A percentile compares a stretch with the other conserved stretches of the same genome.
phyloP scores from a whole-genome alignment of 768 basidiomycete genomes.

The Cystofilobasidium ferigula region DNA sequence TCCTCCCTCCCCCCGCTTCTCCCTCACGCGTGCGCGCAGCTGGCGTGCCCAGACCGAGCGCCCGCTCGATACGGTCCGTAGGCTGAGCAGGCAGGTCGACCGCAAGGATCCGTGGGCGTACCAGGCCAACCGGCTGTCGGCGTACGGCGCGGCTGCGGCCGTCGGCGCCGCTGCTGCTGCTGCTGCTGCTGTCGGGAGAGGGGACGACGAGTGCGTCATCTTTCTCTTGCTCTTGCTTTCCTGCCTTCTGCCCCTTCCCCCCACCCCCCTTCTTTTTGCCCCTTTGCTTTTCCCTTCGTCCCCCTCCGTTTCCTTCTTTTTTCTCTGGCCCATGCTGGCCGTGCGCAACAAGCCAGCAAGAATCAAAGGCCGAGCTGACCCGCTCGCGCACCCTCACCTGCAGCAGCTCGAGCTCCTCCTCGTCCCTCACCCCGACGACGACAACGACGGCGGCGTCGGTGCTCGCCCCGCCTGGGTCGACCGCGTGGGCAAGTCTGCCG shows the following conservation, averaged over 20 bases:
- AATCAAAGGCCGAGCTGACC: no score
- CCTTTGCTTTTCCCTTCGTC: no score
- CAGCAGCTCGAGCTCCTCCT: not conserved
- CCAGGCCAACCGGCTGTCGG: constrained; percentile 2
- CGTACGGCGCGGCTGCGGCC: not conserved
- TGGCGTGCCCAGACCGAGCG: not conserved
- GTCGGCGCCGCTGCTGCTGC: not conserved
- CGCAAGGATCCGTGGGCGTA: not conserved
- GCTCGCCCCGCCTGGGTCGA: not conserved
- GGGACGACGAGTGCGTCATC: not conserved
- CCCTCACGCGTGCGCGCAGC: not conserved
- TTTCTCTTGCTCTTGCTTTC: not conserved
- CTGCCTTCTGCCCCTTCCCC: no score
- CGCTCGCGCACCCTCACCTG: no score
- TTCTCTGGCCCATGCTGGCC: no score
- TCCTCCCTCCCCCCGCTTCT: no score
- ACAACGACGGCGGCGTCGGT: no score
- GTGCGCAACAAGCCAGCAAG: no score
- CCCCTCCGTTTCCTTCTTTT: not conserved
- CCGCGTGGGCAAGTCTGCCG: not conserved
- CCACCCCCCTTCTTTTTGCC: no score
- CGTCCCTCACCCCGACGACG: not conserved
- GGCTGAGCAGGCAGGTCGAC: not conserved
- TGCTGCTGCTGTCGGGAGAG: no score
- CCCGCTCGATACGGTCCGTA: not conserved